phyloP scores from a whole-genome alignment of 345 rosid species.

The Melastoma malabathricum region DNA sequence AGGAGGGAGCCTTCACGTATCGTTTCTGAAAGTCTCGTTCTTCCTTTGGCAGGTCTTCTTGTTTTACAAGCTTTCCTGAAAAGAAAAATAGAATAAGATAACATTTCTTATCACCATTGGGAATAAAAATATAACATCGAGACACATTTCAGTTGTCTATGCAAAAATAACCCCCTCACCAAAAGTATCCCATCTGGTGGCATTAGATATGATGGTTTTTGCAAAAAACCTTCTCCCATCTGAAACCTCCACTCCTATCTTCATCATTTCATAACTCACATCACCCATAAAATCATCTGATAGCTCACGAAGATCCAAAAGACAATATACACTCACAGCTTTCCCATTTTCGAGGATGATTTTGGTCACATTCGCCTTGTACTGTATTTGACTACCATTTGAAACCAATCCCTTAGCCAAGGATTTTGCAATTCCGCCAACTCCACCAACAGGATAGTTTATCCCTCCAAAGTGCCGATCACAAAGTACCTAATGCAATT shows the following conservation, averaged over 20 bases:
- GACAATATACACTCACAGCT: conserved; percentile 46
- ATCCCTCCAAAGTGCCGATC: conserved; percentile 97
- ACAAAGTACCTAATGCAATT: conserved; percentile 60
- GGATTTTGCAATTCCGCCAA: conserved; percentile 83
- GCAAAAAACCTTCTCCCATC: conserved; percentile 74
- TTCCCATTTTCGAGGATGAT: conserved; percentile 64
- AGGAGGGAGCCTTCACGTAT: conserved; percentile 92
- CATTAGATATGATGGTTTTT: conserved; percentile 75
- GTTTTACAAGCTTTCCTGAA: conserved; percentile 74
- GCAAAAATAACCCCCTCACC: conserved; percentile 32
- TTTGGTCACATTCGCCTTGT: conserved; percentile 68
- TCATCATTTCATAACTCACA: conserved; percentile 11
- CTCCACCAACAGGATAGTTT: conserved; percentile 91
- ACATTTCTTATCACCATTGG: background rate
- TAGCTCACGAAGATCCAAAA: background rate
- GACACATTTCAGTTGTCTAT: conserved; percentile 3
- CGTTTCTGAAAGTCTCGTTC: conserved; percentile 81
- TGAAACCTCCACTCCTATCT: conserved; percentile 83
- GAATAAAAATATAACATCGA: background rate
- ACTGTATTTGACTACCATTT: conserved; percentile 71
- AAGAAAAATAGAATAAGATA: background rate
- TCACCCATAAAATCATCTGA: conserved; percentile 6
- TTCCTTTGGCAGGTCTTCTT: conserved; percentile 72
- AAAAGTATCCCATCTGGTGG: conserved; percentile 98
- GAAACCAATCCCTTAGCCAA: conserved; percentile 67